These are phyloP conservation scores for Epichloe scottii DNA, from an alignment of 2,329 filamentous ascomycete genomes.

Conservation along the genomic window DNA sequence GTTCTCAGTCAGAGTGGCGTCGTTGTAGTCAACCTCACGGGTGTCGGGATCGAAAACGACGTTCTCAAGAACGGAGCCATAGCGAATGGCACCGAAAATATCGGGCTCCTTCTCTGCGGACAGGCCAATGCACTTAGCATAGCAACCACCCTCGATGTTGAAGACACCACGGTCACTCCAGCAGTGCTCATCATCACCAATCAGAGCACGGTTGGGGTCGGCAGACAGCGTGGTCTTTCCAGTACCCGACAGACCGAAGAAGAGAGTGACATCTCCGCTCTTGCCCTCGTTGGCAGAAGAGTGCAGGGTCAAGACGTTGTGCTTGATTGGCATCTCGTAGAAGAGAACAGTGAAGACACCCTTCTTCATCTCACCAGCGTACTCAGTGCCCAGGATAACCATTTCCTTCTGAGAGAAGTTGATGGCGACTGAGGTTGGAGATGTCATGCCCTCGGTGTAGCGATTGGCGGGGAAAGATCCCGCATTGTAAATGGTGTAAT, in stretches of 20 bases:
- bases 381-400: slow-evolving; percentile 98
- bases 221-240: slow-evolving; percentile 98
- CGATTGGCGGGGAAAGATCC: slow-evolving; percentile 97
- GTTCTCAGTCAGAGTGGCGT: slow-evolving; percentile 91
- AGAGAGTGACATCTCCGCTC: slow-evolving; percentile 91
- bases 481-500: slow-evolving; percentile 99
- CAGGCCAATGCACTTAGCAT: slow-evolving; percentile 96
- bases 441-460: slow-evolving; percentile 97
- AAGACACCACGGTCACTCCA: slow-evolving; percentile 95
- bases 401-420: slow-evolving; percentile 99
- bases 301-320: slow-evolving; percentile 96
- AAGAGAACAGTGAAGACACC: slow-evolving; percentile 98
- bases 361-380: slow-evolving; percentile 78
- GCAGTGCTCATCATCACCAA: slow-evolving; percentile 99
- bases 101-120: slow-evolving; percentile 98
- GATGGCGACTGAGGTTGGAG: slow-evolving; percentile 91
- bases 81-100: slow-evolving; percentile 91
- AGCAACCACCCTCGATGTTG: slow-evolving; percentile 99
- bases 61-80: slow-evolving; percentile 96
- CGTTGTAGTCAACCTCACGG: slow-evolving; percentile 89
- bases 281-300: slow-evolving; percentile 96
- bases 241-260: slow-evolving; percentile 97
- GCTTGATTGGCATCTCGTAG: slow-evolving; percentile 99
- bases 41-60: slow-evolving; percentile 91
- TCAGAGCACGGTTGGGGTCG: slow-evolving; percentile 89